Conservation (phyloP, 495 filamentous ascomycete species). For the Penicillium pulvis region DNA sequence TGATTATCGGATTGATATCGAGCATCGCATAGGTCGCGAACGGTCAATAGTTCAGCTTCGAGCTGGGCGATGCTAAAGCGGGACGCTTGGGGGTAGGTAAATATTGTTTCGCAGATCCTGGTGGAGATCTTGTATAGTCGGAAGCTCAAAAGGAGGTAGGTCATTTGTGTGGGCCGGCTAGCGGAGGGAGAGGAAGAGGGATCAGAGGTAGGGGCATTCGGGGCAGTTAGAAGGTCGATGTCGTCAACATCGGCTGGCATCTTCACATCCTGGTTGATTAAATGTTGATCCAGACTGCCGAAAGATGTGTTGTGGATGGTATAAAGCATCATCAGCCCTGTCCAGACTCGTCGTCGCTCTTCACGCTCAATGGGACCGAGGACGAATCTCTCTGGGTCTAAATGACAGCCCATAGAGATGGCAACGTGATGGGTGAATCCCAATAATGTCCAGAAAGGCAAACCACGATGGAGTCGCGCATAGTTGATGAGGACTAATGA, state of each 20-base stretch:
- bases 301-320: conserved; percentile 44
- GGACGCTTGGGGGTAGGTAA: conserved; percentile 33
- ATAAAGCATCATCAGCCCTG: conserved; percentile 16
- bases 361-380: conserved; percentile 48
- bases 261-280: conserved; percentile 36
- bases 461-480: conserved; percentile 42
- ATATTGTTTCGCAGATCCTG: conserved; percentile 45
- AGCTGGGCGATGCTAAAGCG: conserved; percentile 32
- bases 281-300: conserved; percentile 31
- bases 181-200: conserved; percentile 23
- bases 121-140: conserved; percentile 44
- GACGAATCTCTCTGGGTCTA: conserved; percentile 46
- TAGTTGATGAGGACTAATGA: conserved; percentile 48
- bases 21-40: conserved; percentile 42
- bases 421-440: conserved; percentile 51
- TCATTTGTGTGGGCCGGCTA: conserved; percentile 48
- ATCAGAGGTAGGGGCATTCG: conserved; percentile 15
- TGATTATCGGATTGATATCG: conserved; percentile 36
- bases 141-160: conserved; percentile 47
- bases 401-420: conserved; percentile 50
- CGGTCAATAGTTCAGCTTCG: conserved; percentile 39
- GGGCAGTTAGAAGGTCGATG: conserved; percentile 41
- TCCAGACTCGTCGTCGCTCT: conserved; percentile 37
- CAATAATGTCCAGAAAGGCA: conserved; percentile 44
- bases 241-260: conserved; percentile 49